Evolutionary conservation across 257 asterid species (phyloP).

Genomic region (Henckelia pumila): DNA sequence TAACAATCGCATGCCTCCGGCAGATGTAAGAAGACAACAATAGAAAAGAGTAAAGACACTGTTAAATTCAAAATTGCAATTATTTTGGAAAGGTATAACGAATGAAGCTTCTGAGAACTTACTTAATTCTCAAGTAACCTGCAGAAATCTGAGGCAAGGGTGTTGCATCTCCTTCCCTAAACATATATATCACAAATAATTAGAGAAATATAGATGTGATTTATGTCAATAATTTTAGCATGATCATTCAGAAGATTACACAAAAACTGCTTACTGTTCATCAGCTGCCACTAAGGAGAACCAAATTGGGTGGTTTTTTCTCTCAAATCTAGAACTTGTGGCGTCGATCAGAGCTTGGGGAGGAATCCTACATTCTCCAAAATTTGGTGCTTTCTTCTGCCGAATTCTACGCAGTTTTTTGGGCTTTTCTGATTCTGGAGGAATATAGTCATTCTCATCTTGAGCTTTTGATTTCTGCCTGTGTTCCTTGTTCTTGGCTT

Average conservation of each 20-base stretch:
- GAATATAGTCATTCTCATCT: slow-evolving; percentile 58
- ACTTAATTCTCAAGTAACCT: slow-evolving; percentile 85
- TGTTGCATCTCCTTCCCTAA: slow-evolving; percentile 63
- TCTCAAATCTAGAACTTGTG: slow-evolving; percentile 45
- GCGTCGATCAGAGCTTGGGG: slow-evolving; percentile 78
- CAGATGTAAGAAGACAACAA: not conserved
- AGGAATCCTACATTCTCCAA: slow-evolving; percentile 55
- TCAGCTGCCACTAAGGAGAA: slow-evolving; percentile 77
- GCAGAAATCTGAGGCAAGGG: slow-evolving; percentile 91
- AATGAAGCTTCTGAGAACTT: slow-evolving; percentile 32
- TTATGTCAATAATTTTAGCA: slow-evolving; percentile 9
- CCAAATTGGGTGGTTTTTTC: slow-evolving; percentile 77
- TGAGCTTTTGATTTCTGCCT: slow-evolving; percentile 59
- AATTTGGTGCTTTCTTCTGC: slow-evolving; percentile 57
- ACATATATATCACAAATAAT: slow-evolving; percentile 29
- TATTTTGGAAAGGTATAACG: slow-evolving; percentile 2
- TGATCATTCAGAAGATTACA: slow-evolving; percentile 13
- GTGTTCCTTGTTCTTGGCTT: slow-evolving; percentile 57
- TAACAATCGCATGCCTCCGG: not conserved
- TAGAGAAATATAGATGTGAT: slow-evolving; percentile 25
- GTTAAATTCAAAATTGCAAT: not conserved
- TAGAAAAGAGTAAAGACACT: not conserved
- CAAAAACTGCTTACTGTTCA: slow-evolving; percentile 57
- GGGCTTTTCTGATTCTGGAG: slow-evolving; percentile 64
- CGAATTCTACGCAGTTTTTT: slow-evolving; percentile 63